A percentile compares a stretch with the other conserved stretches of the same genome.
Conservation (phyloP, 1,284 basidiomycete genomes). For the Spongispora temasekensis region DNA sequence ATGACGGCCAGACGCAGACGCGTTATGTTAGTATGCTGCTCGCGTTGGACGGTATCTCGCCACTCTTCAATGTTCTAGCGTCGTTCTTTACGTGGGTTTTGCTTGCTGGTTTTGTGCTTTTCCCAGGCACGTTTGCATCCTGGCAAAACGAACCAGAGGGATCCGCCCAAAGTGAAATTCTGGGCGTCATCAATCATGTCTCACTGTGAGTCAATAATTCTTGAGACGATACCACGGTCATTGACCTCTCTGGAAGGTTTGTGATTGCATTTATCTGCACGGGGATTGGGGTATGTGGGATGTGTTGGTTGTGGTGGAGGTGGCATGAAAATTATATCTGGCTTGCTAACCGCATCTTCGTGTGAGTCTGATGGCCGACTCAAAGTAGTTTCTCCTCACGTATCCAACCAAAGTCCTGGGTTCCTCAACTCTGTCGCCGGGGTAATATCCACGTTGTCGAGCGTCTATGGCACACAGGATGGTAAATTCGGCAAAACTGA, state of each 20-base stretch:
- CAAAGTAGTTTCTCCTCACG: constrained; percentile 3
- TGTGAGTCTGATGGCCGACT: constrained; percentile 39
- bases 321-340: constrained; percentile 66
- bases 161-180: constrained; percentile 32
- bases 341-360: constrained; percentile 55
- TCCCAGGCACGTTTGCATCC: constrained; percentile 59
- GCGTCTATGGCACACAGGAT: constrained; percentile 49
- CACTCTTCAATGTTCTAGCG: constrained; percentile 46
- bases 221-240: neutral
- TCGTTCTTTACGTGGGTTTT: constrained; percentile 61
- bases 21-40: constrained; percentile 36
- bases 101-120: constrained; percentile 58
- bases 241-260: constrained; percentile 38
- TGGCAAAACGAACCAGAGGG: constrained; percentile 36
- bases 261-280: constrained; percentile 55
- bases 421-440: constrained; percentile 55
- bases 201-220: constrained; percentile 44
- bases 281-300: constrained; percentile 50
- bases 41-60: constrained; percentile 33
- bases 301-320: constrained; percentile 58
- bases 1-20: constrained; percentile 28
- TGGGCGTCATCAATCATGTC: constrained; percentile 41
- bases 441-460: constrained; percentile 52
- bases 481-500: constrained; percentile 44
- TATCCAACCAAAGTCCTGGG: constrained; percentile 44